phyloP scores from a whole-genome alignment of 768 basidiomycete species.

The Suillus hirtellus region DNA sequence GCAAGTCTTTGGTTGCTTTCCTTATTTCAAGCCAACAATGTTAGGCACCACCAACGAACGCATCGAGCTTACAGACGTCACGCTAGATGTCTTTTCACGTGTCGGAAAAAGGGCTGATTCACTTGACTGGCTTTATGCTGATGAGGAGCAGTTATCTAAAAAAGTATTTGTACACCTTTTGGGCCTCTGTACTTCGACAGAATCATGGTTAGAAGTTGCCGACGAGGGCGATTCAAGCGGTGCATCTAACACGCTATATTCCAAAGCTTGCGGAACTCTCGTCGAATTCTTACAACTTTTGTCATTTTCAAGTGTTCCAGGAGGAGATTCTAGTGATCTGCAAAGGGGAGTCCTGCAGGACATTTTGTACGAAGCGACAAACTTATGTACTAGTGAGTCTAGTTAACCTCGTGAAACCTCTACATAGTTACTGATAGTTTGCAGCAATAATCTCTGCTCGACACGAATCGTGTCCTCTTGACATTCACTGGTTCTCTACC shows the following conservation, averaged over 20 bases:
- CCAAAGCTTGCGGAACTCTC: slow-evolving; percentile 44
- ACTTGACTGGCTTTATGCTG: slow-evolving; percentile 51
- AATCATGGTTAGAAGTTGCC: slow-evolving; percentile 57
- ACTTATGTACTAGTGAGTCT: not conserved
- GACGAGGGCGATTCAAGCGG: slow-evolving; percentile 39
- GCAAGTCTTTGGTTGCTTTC: slow-evolving; percentile 54
- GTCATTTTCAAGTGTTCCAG: not conserved
- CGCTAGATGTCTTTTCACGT: slow-evolving; percentile 54
- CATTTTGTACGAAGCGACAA: slow-evolving; percentile 29
- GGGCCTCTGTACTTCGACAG: slow-evolving; percentile 54
- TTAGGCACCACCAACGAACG: slow-evolving; percentile 62
- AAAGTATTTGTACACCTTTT: slow-evolving; percentile 53
- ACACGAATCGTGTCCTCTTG: slow-evolving; percentile 38
- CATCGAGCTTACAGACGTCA: slow-evolving; percentile 51
- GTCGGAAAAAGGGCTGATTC: slow-evolving; percentile 38
- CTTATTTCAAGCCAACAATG: slow-evolving; percentile 46
- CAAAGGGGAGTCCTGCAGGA: slow-evolving; percentile 39
- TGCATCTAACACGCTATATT: slow-evolving; percentile 50
- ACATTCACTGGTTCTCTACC: slow-evolving; percentile 41
- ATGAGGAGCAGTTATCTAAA: slow-evolving; percentile 45
- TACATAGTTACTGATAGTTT: not conserved
- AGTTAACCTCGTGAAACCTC: no score
- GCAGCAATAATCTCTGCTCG: slow-evolving; percentile 1
- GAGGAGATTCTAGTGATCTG: not conserved
- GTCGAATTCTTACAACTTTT: slow-evolving; percentile 43